phyloP scores from a whole-genome alignment of 208 protist genomes.

The Acanthamoeba healyi region DNA sequence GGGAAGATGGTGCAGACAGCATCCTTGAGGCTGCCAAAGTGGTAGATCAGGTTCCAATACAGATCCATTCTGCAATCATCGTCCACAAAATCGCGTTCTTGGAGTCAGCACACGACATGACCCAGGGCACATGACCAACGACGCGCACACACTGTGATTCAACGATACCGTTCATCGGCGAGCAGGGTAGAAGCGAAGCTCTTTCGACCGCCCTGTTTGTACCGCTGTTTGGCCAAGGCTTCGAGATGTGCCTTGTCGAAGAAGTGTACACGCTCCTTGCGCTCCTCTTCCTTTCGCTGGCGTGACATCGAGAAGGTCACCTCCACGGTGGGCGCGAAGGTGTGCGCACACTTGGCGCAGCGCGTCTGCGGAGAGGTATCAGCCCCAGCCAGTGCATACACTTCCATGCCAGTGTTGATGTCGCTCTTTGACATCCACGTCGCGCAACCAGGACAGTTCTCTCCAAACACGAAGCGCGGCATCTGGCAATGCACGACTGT shows the following conservation, averaged over 20 bases:
- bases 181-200: neutral
- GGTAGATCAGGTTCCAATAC: conserved; percentile 37
- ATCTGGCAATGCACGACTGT: too few relatives aligned
- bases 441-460: conserved; percentile 27
- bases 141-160: too few relatives aligned
- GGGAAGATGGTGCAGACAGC: conserved; percentile 51
- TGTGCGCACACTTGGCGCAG: neutral
- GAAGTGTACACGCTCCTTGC: neutral
- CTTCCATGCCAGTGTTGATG: neutral
- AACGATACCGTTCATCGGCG: conserved; percentile 26
- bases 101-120: too few relatives aligned
- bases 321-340: conserved; percentile 16
- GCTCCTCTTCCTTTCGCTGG: neutral
- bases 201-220: neutral
- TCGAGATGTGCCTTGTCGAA: conserved; percentile 9
- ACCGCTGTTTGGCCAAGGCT: neutral
- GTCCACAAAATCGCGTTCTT: neutral
- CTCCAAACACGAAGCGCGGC: conserved; percentile 15
- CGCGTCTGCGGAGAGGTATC: neutral
- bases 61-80: conserved; percentile 10
- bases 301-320: conserved; percentile 1
- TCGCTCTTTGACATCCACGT: conserved; percentile 40
- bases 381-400: neutral
- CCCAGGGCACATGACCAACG: too few relatives aligned
- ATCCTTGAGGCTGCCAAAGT: conserved; percentile 51